phyloP scores from a whole-genome alignment of 805 yeast species.

The Ogataea dorogensis region DNA sequence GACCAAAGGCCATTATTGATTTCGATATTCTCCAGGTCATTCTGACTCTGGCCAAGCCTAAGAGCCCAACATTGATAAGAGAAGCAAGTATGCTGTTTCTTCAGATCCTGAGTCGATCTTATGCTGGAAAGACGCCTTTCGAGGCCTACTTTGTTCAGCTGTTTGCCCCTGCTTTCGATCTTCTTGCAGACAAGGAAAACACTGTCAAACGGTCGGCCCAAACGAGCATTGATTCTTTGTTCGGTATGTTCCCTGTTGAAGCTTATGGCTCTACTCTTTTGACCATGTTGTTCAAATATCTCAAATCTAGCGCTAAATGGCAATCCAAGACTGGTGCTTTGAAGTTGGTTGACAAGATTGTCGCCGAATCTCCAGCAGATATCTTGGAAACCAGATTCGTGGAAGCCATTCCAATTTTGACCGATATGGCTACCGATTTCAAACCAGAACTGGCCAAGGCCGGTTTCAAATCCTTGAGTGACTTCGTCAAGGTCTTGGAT shows the following conservation, averaged over 20 bases:
- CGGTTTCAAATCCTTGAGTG: constrained; percentile 68
- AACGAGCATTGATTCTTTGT: constrained; percentile 66
- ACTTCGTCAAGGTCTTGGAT: constrained; percentile 79
- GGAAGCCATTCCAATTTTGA: constrained; percentile 75
- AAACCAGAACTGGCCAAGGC: constrained; percentile 92
- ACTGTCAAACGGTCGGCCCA: constrained; percentile 86
- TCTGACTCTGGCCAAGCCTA: constrained; percentile 66
- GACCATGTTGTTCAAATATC: constrained; percentile 57
- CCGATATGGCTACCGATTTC: constrained; percentile 90
- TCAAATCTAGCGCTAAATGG: constrained; percentile 88
- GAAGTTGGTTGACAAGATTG: constrained; percentile 65
- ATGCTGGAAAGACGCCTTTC: constrained; percentile 66
- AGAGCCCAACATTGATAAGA: constrained; percentile 69
- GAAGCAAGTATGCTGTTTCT: constrained; percentile 71
- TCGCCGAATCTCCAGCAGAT: constrained; percentile 81
- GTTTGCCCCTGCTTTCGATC: constrained; percentile 63
- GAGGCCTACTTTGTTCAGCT: constrained; percentile 72
- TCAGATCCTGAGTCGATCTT: constrained; percentile 52
- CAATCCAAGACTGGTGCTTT: constrained; percentile 83
- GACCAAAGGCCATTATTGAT: constrained; percentile 49
- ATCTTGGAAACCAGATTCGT: constrained; percentile 78
- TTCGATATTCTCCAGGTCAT: constrained; percentile 68
- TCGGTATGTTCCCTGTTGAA: constrained; percentile 70
- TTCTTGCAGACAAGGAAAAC: constrained; percentile 82
- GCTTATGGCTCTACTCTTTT: constrained; percentile 73